Percentiles rank a stretch among this genome's conserved stretches.
These are phyloP conservation scores for Parsonsia alboflavescens DNA, from an alignment of 257 asterid genomes.

Conservation along the genomic window DNA sequence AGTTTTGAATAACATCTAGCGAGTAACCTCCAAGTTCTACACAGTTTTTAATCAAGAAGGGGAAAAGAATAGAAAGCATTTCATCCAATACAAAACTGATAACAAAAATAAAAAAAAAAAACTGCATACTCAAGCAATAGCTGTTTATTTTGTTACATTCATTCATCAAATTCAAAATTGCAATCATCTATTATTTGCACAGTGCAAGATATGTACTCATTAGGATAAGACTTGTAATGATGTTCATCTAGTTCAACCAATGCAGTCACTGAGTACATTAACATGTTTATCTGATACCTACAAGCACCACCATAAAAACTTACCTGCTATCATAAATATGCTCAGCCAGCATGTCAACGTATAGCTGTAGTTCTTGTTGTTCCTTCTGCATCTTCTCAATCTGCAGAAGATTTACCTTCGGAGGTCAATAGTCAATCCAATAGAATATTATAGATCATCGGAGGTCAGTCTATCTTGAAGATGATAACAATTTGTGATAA, in stretches of 20 bases:
- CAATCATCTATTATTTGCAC: background rate
- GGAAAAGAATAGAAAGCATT: background rate
- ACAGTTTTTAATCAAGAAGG: background rate
- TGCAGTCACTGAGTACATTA: background rate
- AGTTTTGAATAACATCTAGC: no score
- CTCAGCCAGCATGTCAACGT: conserved; percentile 83
- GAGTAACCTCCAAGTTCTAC: background rate
- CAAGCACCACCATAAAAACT: conserved; percentile 1
- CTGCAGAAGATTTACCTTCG: conserved; percentile 41
- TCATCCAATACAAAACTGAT: background rate
- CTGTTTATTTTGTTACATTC: background rate
- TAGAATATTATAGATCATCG: background rate
- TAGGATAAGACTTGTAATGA: background rate
- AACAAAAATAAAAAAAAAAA: background rate
- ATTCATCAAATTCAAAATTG: background rate
- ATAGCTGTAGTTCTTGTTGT: conserved; percentile 63
- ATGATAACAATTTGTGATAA: background rate
- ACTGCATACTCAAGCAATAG: background rate
- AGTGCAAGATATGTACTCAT: background rate
- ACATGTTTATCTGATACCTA: background rate
- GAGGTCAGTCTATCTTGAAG: background rate
- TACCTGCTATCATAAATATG: conserved; percentile 84
- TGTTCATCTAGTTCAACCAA: background rate
- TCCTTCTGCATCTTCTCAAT: conserved; percentile 78
- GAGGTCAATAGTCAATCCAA: conserved; percentile 19